Evolutionary conservation across 2,329 filamentous ascomycete genomes (phyloP).

Genomic region (Ascochyta clinopodiicola): DNA sequence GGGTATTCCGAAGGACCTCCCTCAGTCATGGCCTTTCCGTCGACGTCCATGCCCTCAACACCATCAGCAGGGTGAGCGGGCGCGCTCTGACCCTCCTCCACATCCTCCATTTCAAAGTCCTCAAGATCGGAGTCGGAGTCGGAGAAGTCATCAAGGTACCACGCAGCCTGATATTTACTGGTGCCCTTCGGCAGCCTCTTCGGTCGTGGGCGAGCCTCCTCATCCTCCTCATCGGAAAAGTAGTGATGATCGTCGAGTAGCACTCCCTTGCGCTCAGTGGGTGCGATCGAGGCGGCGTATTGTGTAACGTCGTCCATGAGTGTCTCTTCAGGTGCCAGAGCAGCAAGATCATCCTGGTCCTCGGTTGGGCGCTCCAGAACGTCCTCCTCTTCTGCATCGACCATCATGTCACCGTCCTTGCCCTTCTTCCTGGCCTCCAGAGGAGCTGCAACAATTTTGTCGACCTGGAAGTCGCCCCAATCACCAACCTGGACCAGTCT

Average conservation of each 20-base stretch:
- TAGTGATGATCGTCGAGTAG: slow-evolving; percentile 97
- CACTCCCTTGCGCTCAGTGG: slow-evolving; percentile 74
- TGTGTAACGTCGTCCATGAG: slow-evolving; percentile 74
- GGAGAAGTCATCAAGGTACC: slow-evolving; percentile 84
- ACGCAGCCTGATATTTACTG: slow-evolving; percentile 91
- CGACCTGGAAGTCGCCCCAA: slow-evolving; percentile 92
- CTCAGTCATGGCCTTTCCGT: slow-evolving; percentile 71
- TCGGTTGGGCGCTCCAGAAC: slow-evolving; percentile 74
- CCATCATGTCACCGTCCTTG: slow-evolving; percentile 70
- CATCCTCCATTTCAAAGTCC: slow-evolving; percentile 65
- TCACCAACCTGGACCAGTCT: slow-evolving; percentile 89
- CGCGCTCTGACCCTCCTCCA: slow-evolving; percentile 59
- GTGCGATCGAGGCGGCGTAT: slow-evolving; percentile 54
- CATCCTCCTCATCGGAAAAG: slow-evolving; percentile 84
- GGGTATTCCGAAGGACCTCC: slow-evolving; percentile 86
- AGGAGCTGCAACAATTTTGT: slow-evolving; percentile 82
- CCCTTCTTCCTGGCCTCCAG: slow-evolving; percentile 63
- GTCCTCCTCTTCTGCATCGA: slow-evolving; percentile 65
- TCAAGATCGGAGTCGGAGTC: slow-evolving; percentile 85
- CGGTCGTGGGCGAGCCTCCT: slow-evolving; percentile 64
- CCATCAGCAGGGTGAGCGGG: slow-evolving; percentile 80
- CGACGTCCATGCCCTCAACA: slow-evolving; percentile 65
- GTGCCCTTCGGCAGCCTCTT: slow-evolving; percentile 88
- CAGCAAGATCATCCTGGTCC: slow-evolving; percentile 82
- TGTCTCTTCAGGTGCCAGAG: slow-evolving; percentile 85